Evolutionary conservation across 306 rosid species (phyloP), one percentile per base, ranked within the genome.

Genomic region (Citrullus amarus): DNA sequence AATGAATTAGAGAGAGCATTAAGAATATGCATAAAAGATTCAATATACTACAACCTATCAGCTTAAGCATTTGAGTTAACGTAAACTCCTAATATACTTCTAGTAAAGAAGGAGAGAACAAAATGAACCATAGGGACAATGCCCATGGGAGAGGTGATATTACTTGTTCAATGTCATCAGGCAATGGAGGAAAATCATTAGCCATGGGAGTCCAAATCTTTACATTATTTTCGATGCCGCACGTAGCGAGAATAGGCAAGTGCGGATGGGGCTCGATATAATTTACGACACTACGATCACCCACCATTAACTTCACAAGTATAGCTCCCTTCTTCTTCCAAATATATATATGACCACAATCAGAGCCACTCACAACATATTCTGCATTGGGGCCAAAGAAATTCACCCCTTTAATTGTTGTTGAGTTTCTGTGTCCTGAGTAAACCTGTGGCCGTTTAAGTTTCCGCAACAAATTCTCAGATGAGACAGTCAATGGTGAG

Each of bases 401-500:
- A 63, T 32, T 63, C 69, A 63, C 69, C 16, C 69, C 69, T 63
- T 63, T 63, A 63, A 63, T n/a, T 32, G 69, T 63, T 34, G 69
- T 44, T 63, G 69, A 63, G 17, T 63, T 63, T 63, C 69, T 63
- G 20, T 63, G 69, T 63, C 69, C 69, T 1, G 69, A 32, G 44
- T 14, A 63, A 63, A 63, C 69, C 44, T 32, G 69, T 57, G 87
- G 79, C 79, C 79, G 78, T 25, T 80, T 60, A 78, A 80, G 67
- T 80, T 78, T 83, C 78, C 78, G 76, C 28, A 28, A n/a, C 56
- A 78, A 66, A 38, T 88, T 32, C 79, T 82, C 86, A 34, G 79
- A 48, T 80, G 82, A n/a, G 81, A 69, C 83, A 75, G 85, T 82
- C 3, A 60, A 57, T 72, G 86, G 86, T 32, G 62, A 83, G 48